Conservation (phyloP, 2,329 filamentous ascomycete species). For the Fonsecaea monophora region DNA sequence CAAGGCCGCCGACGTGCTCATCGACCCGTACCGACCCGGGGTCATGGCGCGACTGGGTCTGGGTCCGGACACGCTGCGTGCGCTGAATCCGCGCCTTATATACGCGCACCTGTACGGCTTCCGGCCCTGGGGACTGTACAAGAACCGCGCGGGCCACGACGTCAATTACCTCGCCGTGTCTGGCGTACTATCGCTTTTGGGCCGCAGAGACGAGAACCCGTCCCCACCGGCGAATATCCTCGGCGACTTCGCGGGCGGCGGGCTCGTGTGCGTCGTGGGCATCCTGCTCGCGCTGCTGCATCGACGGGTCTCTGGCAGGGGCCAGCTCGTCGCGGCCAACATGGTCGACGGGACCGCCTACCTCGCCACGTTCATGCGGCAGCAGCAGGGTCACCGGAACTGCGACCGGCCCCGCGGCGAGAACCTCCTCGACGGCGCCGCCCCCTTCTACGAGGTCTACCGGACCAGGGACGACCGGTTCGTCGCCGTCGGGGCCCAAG, state of each 20-base stretch:
- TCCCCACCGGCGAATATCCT: constrained; percentile 84
- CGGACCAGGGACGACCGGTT: constrained; percentile 77
- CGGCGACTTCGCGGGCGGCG: constrained; percentile 89
- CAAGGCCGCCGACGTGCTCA: constrained; percentile 67
- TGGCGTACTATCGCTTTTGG: constrained; percentile 75
- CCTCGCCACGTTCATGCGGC: constrained; percentile 76
- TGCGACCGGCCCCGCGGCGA: constrained; percentile 72
- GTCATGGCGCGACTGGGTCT: constrained; percentile 69
- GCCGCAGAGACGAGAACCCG: constrained; percentile 69
- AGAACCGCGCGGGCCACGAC: constrained; percentile 87
- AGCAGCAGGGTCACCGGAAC: constrained; percentile 66
- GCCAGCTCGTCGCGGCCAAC: constrained; percentile 91
- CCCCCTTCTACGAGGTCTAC: constrained; percentile 89
- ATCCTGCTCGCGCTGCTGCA: constrained; percentile 76
- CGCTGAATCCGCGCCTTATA: constrained; percentile 74
- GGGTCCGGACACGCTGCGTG: constrained; percentile 61
- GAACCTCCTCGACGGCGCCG: constrained; percentile 82
- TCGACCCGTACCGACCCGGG: constrained; percentile 74
- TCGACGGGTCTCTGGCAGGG: constrained; percentile 63
- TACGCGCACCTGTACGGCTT: constrained; percentile 90
- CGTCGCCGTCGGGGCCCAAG: constrained; percentile 85
- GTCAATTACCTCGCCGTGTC: constrained; percentile 94
- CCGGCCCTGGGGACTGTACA: constrained; percentile 81
- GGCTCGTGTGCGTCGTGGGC: constrained; percentile 79
- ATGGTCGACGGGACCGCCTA: constrained; percentile 91